Conservation (phyloP, 2,329 filamentous ascomycete species). For the Aspergillus puulaauensis region DNA sequence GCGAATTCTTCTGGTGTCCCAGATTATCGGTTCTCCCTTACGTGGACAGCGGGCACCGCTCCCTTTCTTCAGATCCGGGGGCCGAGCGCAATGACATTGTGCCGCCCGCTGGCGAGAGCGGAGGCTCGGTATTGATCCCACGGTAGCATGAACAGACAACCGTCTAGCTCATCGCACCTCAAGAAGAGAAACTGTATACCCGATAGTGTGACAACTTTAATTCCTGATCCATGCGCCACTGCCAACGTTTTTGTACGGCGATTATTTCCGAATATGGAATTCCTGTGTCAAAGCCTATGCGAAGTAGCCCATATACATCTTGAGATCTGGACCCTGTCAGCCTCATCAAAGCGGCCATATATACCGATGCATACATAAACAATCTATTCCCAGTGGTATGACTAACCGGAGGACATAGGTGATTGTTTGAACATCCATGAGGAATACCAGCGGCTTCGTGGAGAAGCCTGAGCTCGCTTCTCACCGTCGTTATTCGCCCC, state of each 20-base stretch:
- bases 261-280: neutral
- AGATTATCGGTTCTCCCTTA: slow-evolving; percentile 13
- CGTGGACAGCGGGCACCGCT: slow-evolving; percentile 12
- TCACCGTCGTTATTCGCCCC: neutral
- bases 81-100: neutral
- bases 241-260: slow-evolving; percentile 9
- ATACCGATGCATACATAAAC: too few relatives aligned
- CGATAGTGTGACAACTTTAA: slow-evolving; percentile 3
- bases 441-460: neutral
- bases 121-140: neutral
- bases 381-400: too few relatives aligned
- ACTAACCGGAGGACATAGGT: too few relatives aligned
- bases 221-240: slow-evolving; percentile 13
- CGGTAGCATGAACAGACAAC: neutral
- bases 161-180: neutral
- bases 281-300: neutral
- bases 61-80: neutral
- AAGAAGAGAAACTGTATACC: neutral
- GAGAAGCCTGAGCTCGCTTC: neutral
- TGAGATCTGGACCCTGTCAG: neutral
- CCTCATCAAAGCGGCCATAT: slow-evolving; percentile 5
- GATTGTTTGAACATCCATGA: neutral
- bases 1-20: slow-evolving; percentile 2
- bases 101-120: neutral
- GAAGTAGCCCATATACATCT: neutral